Evolutionary conservation across 2,329 filamentous ascomycete species (phyloP).

Genomic region (Neonectria faginata): DNA sequence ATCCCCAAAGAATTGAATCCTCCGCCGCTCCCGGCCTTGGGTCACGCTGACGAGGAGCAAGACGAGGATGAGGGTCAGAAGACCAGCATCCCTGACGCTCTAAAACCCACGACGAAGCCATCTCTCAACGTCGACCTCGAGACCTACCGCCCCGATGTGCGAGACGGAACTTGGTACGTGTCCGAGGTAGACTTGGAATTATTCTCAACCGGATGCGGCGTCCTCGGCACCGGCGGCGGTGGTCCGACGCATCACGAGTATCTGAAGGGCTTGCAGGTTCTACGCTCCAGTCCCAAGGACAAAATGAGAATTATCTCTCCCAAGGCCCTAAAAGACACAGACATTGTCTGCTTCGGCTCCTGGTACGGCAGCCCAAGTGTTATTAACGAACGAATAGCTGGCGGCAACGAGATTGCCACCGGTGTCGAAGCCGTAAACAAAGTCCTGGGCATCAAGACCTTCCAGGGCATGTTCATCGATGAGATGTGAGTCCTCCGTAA

Average conservation of each 20-base stretch:
- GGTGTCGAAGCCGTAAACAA: conserved; percentile 53
- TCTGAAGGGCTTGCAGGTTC: conserved; percentile 55
- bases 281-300: conserved; percentile 49
- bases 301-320: conserved; percentile 57
- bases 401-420: conserved; percentile 52
- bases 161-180: conserved; percentile 50
- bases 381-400: conserved; percentile 52
- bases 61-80: conserved; percentile 45
- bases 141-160: conserved; percentile 48
- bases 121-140: conserved; percentile 47
- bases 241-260: conserved; percentile 57
- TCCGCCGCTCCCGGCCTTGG: conserved; percentile 36
- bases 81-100: conserved; percentile 45
- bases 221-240: conserved; percentile 54
- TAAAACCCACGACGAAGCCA: conserved; percentile 48
- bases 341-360: conserved; percentile 56
- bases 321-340: conserved; percentile 51
- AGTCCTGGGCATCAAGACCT: conserved; percentile 47
- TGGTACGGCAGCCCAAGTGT: conserved; percentile 60
- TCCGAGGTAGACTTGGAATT: conserved; percentile 53
- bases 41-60: conserved; percentile 4
- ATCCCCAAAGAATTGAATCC: conserved; percentile 45
- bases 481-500: conserved; percentile 50
- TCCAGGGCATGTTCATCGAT: conserved; percentile 51
- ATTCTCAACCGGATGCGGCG: conserved; percentile 51